Conservation (phyloP, 1,284 basidiomycete species). For the Trametes hirsuta region DNA sequence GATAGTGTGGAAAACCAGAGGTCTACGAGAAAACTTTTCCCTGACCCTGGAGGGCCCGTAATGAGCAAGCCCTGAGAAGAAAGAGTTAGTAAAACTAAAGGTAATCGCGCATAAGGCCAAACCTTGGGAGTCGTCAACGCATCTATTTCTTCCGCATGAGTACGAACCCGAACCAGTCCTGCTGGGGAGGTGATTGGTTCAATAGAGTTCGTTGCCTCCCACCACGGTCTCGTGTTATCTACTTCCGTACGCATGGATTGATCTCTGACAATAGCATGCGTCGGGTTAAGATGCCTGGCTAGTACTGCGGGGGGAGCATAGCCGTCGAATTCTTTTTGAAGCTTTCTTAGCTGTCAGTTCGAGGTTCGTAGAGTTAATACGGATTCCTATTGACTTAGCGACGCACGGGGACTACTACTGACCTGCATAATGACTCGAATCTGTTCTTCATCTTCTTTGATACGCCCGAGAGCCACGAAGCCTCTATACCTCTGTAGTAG, state of each 20-base stretch:
- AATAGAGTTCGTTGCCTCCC: slow-evolving; percentile 25
- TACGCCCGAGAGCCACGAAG: slow-evolving; percentile 43
- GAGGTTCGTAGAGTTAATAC: background rate
- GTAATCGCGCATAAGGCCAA: slow-evolving; percentile 4
- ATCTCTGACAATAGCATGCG: slow-evolving; percentile 25
- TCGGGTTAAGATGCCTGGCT: slow-evolving; percentile 33
- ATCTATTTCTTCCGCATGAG: slow-evolving; percentile 62
- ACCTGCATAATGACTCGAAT: slow-evolving; percentile 67
- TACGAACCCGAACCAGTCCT: slow-evolving; percentile 54
- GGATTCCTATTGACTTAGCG: background rate
- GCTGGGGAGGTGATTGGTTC: slow-evolving; percentile 8
- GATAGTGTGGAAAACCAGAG: slow-evolving; percentile 66
- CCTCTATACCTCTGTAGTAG: slow-evolving; percentile 36
- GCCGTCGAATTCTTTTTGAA: slow-evolving; percentile 49
- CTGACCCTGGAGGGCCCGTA: slow-evolving; percentile 78
- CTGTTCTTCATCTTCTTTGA: slow-evolving; percentile 68
- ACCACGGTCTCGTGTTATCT: slow-evolving; percentile 33
- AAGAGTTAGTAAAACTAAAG: background rate
- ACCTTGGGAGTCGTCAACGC: slow-evolving; percentile 61
- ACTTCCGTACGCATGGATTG: slow-evolving; percentile 21
- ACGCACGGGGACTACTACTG: slow-evolving; percentile 16
- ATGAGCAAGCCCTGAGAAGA: slow-evolving; percentile 66
- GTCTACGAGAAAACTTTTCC: slow-evolving; percentile 73
- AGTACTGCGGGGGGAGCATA: slow-evolving; percentile 51
- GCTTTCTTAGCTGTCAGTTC: slow-evolving; percentile 45